These are phyloP conservation scores for Acanthamoeba rhysodes DNA, from an alignment of 208 protist species.

Conservation along the genomic window DNA sequence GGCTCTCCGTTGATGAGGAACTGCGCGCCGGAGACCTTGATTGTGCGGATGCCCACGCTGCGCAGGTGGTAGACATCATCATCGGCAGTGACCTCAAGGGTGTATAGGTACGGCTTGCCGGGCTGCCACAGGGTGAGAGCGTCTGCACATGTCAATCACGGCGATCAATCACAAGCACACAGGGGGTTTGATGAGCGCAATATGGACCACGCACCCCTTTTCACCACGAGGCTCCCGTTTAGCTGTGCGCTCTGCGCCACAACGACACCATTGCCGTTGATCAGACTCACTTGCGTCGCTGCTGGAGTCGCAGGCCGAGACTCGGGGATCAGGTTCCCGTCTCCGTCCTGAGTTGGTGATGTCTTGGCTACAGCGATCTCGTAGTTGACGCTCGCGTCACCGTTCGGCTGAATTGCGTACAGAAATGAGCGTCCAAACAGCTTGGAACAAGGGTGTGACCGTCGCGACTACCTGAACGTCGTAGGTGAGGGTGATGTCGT, in stretches of 20 bases:
- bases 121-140: neutral
- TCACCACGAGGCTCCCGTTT: neutral
- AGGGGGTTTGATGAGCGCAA: neutral
- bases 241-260: neutral
- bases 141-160: neutral
- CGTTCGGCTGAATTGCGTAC: neutral
- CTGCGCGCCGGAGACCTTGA: constrained; percentile 19
- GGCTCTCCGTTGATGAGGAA: constrained; percentile 47
- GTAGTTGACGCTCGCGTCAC: neutral
- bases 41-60: constrained; percentile 28
- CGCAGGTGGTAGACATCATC: neutral
- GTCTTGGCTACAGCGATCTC: neutral
- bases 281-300: neutral
- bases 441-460: neutral
- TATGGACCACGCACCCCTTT: neutral
- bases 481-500: constrained; percentile 53
- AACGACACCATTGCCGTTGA: neutral
- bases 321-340: neutral
- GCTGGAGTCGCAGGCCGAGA: neutral
- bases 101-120: constrained; percentile 33
- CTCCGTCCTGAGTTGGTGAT: too few species aligned
- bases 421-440: neutral
- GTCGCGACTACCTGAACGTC: neutral
- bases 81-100: neutral
- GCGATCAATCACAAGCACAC: neutral